These are phyloP conservation scores for Oryza meyeriana DNA, from an alignment of 176 grass and related monocot genomes.

Conservation along the genomic window DNA sequence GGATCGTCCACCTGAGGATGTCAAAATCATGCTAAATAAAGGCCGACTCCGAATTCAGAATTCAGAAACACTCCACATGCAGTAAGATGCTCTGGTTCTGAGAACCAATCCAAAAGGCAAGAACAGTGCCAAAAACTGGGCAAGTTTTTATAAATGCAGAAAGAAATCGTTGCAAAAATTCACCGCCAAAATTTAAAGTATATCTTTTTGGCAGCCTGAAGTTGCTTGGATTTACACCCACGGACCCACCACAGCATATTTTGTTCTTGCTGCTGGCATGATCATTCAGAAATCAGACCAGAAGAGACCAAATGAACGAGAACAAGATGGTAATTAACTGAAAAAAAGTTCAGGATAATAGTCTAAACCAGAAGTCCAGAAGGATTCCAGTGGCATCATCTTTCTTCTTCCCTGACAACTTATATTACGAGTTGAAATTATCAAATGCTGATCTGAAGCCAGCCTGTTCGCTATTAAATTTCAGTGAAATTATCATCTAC, in stretches of 20 bases:
- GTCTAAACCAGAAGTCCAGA: conserved; percentile 22
- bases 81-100: conserved; percentile 36
- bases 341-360: conserved; percentile 19
- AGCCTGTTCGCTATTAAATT: too few species aligned
- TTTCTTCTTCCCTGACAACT: conserved; percentile 28
- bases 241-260: conserved; percentile 27
- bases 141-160: conserved; percentile 12
- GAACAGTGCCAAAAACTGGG: not conserved
- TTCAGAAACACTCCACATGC: conserved; percentile 32
- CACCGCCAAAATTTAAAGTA: conserved; percentile 31
- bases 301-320: conserved; percentile 24
- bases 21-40: too few species aligned
- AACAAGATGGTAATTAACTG: conserved; percentile 29
- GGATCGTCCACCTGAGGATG: too few species aligned
- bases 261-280: conserved; percentile 15
- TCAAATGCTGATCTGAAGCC: too few species aligned
- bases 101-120: conserved; percentile 28
- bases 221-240: conserved; percentile 26
- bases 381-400: conserved; percentile 55
- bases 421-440: too few species aligned
- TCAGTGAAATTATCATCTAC: too few species aligned
- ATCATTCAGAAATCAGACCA: conserved; percentile 27
- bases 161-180: conserved; percentile 1
- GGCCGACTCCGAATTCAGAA: too few species aligned
- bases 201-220: conserved; percentile 10